phyloP scores from a whole-genome alignment of 306 rosid genomes.

The Vachellia collinsii region DNA sequence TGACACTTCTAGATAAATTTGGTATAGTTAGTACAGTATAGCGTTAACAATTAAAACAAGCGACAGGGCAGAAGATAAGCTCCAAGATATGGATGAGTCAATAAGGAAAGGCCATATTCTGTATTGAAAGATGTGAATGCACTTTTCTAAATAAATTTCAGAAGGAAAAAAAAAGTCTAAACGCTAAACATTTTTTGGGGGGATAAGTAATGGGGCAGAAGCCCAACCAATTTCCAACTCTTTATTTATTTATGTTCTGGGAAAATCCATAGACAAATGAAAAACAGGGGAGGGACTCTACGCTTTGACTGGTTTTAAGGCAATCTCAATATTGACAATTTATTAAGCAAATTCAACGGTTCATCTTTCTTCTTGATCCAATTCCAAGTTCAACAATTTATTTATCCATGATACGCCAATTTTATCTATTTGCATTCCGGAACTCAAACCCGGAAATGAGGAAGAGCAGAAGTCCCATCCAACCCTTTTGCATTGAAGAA shows the following conservation, averaged over 20 bases:
- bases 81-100: too few relatives aligned
- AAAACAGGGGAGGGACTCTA: background rate
- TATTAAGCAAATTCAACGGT: background rate
- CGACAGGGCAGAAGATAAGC: too few relatives aligned
- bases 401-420: background rate
- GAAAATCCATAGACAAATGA: background rate
- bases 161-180: too few relatives aligned
- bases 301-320: background rate
- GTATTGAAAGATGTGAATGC: too few relatives aligned
- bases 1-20: too few relatives aligned
- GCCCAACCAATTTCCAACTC: too few relatives aligned
- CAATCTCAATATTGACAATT: background rate
- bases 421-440: background rate
- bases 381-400: background rate
- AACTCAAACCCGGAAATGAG: background rate
- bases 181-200: too few relatives aligned
- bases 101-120: too few relatives aligned
- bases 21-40: too few relatives aligned
- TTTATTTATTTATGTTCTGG: background rate
- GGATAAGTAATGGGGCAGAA: too few relatives aligned
- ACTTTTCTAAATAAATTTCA: too few relatives aligned
- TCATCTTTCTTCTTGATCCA: background rate
- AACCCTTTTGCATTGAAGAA: conserved; percentile 29
- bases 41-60: too few relatives aligned
- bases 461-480: conserved; percentile 37